phyloP scores from a whole-genome alignment of 169 alveolate genomes.

The Cryptosporidium andersoni region DNA sequence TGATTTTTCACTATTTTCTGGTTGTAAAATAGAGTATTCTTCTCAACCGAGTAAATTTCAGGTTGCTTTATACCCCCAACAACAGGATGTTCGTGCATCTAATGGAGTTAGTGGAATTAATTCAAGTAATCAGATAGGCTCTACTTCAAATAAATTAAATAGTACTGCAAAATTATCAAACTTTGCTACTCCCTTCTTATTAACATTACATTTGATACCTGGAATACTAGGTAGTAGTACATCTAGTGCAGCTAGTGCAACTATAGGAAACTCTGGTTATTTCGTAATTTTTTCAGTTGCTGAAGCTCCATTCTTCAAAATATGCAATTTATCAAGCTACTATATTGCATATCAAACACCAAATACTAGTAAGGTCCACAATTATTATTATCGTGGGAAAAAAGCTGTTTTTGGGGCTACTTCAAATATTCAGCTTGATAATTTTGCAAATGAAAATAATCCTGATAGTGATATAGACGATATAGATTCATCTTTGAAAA shows the following conservation, averaged over 20 bases:
- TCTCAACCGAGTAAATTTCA: conserved; percentile 59
- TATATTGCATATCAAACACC: conserved; percentile 70
- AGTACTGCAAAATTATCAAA: neutral
- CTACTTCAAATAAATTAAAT: conserved; percentile 1
- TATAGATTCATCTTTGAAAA: neutral
- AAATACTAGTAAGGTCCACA: conserved; percentile 35
- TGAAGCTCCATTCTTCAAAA: conserved; percentile 66
- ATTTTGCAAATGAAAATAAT: neutral
- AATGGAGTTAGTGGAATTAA: neutral
- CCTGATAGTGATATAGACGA: neutral
- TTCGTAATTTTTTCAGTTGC: conserved; percentile 63
- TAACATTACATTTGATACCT: conserved; percentile 55
- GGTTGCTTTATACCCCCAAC: conserved; percentile 31
- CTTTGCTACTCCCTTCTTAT: conserved; percentile 4
- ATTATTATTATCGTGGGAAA: conserved; percentile 59
- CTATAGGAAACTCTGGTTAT: conserved; percentile 29
- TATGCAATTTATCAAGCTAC: conserved; percentile 42
- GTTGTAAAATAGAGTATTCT: conserved; percentile 35
- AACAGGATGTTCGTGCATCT: neutral
- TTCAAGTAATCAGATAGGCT: too few species aligned
- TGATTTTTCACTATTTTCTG: conserved; percentile 63
- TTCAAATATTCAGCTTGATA: conserved; percentile 2
- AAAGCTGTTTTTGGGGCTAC: conserved; percentile 55
- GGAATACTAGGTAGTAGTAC: conserved; percentile 44
- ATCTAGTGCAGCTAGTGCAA: conserved; percentile 30